phyloP scores from a whole-genome alignment of 805 yeast genomes.

The Myxozyma neotropica region DNA sequence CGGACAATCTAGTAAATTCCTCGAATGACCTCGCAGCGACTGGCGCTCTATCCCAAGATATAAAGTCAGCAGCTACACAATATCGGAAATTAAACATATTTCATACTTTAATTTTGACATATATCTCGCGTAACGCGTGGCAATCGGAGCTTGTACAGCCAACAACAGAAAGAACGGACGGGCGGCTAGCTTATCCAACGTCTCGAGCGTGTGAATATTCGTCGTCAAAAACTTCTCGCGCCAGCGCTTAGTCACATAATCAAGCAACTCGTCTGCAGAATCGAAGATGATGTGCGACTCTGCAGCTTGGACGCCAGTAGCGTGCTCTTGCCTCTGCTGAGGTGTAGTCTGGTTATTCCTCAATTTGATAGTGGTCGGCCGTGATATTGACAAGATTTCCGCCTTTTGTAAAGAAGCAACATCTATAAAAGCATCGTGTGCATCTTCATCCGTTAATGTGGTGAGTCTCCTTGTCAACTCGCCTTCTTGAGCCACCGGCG shows the following conservation, averaged over 20 bases:
- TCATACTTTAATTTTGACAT: conserved; percentile 8
- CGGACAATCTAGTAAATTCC: conserved; percentile 46
- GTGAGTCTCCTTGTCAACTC: too few species aligned
- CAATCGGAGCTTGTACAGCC: conserved; percentile 71
- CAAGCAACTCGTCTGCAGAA: conserved; percentile 51
- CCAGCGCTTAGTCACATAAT: conserved; percentile 70
- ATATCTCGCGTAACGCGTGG: conserved; percentile 46
- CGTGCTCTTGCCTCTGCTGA: not conserved
- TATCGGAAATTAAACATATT: not conserved
- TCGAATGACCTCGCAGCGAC: conserved; percentile 36
- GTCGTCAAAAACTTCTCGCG: conserved; percentile 59
- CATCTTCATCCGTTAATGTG: too few species aligned
- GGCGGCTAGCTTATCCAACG: conserved; percentile 48
- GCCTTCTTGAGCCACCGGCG: not conserved
- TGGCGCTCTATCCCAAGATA: not conserved
- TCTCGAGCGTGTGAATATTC: conserved; percentile 52
- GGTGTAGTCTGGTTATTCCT: not conserved
- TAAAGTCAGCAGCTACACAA: not conserved
- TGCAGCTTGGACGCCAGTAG: not conserved
- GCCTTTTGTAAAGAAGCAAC: too few species aligned
- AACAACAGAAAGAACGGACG: conserved; percentile 85
- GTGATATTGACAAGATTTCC: too few species aligned
- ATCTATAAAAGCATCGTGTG: too few species aligned
- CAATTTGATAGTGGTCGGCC: not conserved
- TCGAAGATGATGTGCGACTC: conserved; percentile 42